Base-by-base conservation (phyloP, 257 asterid species). In the Datura wrightii region DNA sequence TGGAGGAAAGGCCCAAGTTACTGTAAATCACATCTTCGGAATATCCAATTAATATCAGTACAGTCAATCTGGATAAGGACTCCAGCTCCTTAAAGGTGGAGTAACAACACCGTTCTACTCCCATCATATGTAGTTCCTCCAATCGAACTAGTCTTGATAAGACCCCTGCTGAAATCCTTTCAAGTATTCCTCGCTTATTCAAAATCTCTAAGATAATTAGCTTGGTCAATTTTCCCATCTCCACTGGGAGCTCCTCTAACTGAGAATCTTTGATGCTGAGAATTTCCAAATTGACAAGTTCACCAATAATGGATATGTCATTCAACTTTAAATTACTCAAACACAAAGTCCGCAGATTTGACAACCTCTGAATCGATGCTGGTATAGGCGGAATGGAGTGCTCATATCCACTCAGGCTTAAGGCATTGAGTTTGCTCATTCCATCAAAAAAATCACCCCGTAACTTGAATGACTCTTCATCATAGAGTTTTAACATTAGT, bases 111-210 rank as follows among this genome's bases (percentile, higher is more conserved):
- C 54, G 3, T 37, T 55, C 14, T 2, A 48, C 72, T 37, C 0
- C 13, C 60, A 79, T 46, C 66, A 83, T 16, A 19, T 76, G 79
- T 24, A 86, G 46, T 15, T 86, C 88, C 70, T 86, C 88, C 16
- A 86, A 82, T 36, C n/a, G 83, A 50, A 4, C 14, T 53, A 85
- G 44, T 3, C 6, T n/a, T 9, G 18, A n/a, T 63, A 85, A 37
- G 79, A 71, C 54, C 16, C 79, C 83, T 62, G 39, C 34, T 52
- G 84, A 65, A 82, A 82, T 37, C 39, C 78, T 69, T 18, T 8
- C 4, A 41, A 65, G 46, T 13, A 60, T 0, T 9, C 55, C 16
- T 1, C n/a, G 4, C 53, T 6, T 1, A 11, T 71, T 37, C 55
- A 72, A 36, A 14, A 85, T n/a, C 52, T 82, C 63, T 9, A 85